Conservation (phyloP, 2,329 filamentous ascomycete genomes). For the Gaeumannomyces tritici region DNA sequence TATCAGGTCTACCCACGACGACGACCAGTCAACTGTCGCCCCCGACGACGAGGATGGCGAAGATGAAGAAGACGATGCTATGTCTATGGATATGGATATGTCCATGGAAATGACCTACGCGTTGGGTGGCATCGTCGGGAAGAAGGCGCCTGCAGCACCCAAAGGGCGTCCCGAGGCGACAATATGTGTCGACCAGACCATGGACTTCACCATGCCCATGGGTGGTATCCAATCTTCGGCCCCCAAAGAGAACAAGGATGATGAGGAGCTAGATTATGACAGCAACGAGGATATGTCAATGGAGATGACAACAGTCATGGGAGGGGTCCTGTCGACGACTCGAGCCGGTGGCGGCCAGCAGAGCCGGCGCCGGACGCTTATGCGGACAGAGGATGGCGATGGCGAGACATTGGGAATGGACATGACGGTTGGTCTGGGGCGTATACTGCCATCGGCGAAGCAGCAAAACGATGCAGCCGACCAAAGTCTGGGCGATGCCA, state of each 20-base stretch:
- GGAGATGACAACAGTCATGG: slow-evolving; percentile 63
- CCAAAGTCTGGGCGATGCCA: background rate
- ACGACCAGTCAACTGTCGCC: background rate
- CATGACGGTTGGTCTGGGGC: slow-evolving; percentile 54
- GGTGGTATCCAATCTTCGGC: slow-evolving; percentile 50
- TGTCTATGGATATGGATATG: slow-evolving; percentile 45
- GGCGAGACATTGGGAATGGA: slow-evolving; percentile 48
- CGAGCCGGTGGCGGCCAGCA: slow-evolving; percentile 8
- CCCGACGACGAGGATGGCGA: slow-evolving; percentile 30
- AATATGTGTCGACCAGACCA: slow-evolving; percentile 48
- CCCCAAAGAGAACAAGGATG: slow-evolving; percentile 17
- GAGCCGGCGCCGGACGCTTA: slow-evolving; percentile 13
- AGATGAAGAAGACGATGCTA: slow-evolving; percentile 35
- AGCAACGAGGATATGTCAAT: slow-evolving; percentile 67
- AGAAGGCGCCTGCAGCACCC: background rate
- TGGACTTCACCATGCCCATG: slow-evolving; percentile 77
- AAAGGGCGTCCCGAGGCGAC: background rate
- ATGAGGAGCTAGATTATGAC: slow-evolving; percentile 22
- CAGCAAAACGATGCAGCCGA: background rate
- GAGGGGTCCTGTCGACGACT: slow-evolving; percentile 33
- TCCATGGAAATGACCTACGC: slow-evolving; percentile 44
- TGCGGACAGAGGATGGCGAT: slow-evolving; percentile 11
- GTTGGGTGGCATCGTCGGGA: slow-evolving; percentile 30
- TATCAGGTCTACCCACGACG: slow-evolving; percentile 12
- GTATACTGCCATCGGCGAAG: slow-evolving; percentile 35